These are phyloP conservation scores for Polyplosphaeria fusca DNA, from an alignment of 495 filamentous ascomycete species.

Conservation along the genomic window DNA sequence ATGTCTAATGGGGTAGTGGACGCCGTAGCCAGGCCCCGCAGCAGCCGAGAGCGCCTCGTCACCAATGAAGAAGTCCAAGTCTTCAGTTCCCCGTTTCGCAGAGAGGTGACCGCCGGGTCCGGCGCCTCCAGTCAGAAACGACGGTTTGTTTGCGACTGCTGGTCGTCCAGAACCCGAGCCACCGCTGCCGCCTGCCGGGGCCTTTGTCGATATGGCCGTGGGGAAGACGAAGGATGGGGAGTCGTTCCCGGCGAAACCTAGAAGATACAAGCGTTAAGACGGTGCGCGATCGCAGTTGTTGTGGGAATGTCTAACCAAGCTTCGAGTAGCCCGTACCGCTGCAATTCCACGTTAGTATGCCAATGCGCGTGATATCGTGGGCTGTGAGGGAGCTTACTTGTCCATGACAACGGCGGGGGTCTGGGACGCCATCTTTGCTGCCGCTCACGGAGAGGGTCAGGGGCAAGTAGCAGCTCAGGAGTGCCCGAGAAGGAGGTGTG, in stretches of 20 bases:
- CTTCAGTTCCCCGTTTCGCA: conserved; percentile 91
- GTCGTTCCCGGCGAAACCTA: conserved; percentile 98
- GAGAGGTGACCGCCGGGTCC: conserved; percentile 78
- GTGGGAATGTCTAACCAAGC: conserved; percentile 60
- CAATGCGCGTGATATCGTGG: conserved; percentile 6
- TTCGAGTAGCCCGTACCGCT: conserved; percentile 99
- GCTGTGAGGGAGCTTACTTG: conserved; percentile 70
- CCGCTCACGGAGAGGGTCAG: conserved; percentile 29
- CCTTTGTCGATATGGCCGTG: conserved; percentile 95
- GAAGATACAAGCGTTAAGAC: background rate
- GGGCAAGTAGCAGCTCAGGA: conserved; percentile 32
- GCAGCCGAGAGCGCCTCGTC: conserved; percentile 88
- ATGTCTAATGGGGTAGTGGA: conserved; percentile 96
- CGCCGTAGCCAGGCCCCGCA: conserved; percentile 82
- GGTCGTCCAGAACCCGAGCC: conserved; percentile 82
- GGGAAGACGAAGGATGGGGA: conserved; percentile 99
- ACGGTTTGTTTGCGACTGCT: conserved; percentile 87
- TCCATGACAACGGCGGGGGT: conserved; percentile 99
- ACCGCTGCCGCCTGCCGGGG: conserved; percentile 62
- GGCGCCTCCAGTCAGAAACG: conserved; percentile 87
- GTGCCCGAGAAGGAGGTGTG: conserved; percentile 13
- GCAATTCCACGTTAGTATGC: conserved; percentile 30
- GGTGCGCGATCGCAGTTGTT: conserved; percentile 34
- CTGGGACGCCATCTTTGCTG: conserved; percentile 78
- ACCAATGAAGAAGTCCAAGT: conserved; percentile 98